Base-by-base conservation (phyloP, 1,139 yeast genomes). In the Nakaseomyces uthaithaninus region DNA sequence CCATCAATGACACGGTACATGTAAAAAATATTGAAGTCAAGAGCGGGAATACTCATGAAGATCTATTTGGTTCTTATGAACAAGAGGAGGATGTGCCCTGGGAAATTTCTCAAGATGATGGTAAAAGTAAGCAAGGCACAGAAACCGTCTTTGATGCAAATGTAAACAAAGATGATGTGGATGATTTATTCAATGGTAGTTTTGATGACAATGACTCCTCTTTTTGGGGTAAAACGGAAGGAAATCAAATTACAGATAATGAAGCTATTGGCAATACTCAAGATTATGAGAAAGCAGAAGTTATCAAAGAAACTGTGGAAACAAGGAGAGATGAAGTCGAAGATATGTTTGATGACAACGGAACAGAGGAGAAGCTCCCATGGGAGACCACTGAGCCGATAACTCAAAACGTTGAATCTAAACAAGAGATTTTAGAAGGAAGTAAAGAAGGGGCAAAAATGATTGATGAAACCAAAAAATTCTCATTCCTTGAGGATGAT, bases 401-500 rank as follows among this genome's bases (percentile, higher is more conserved):
- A n/a, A 14, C 8, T 12, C 7, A 8, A 7, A 10, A 27, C 5
- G 2, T n/a, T 27, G 38, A 37, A 27, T 5, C n/a, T 6, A 24
- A 27, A 10, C 33, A 16, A 5, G 40, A 33, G 18, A 25, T 6
- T 4, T 17, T 22, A 18, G 31, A 17, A 26, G 18, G 23, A 15
- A 26, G 31, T 15, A 35, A 12, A 10, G 22, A 35, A 15, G 16
- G 24, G 10, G 7, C 7, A 7, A 22, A 22, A 22, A 10, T 7
- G 24, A 22, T 22, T 22, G 24, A 36, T 2, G 33, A 23, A 23
- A 20, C 34, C 3, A 45, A 50, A 33, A 55, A 54, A 33, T 55
- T 55, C 33, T 54, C 58, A 1, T 56, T 56, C 37, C 36, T 54
- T 27, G 54, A 55, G 11, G 50, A 54, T n/a, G 60, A 55, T 28